Base-by-base conservation (phyloP, 805 yeast genomes). In the Tetrapisispora phaffii region DNA sequence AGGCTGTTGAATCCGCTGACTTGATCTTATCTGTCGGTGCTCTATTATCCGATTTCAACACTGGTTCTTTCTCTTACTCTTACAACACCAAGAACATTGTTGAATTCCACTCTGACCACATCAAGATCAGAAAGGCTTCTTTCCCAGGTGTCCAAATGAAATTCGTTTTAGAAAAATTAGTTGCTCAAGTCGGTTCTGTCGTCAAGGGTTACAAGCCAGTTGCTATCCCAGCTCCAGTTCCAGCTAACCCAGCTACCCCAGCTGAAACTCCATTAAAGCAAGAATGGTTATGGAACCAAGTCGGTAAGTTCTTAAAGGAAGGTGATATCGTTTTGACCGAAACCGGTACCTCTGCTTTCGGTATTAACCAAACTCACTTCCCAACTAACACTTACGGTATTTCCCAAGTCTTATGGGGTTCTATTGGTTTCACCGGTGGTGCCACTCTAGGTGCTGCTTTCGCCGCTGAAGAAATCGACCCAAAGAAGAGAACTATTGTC, bases 11-110 rank as follows among this genome's bases (percentile, higher is more conserved):
- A 65, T 62, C 74, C 36, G 73, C 89, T 36, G 95, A 85, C 67
- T 73, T 85, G 65, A 73, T 85, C 46, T 65, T 85, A 49, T 80
- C 90, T 29, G 75, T 85, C 55, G 95, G 95, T 66, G 89, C 88
- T 42, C 69, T 85, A 62, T 70, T 85, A 60, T 84, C 93, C 42
- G 95, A 85, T 67, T 86, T 82, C 78, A 85, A 85, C 75, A 85
- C 95, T 41, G 95, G 95, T 62, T 82, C 94, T 19, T 82, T 82
- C 72, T 78, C 87, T 32, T 82, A 82, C 69, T 74, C 81, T 46
- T 80, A 80, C 71, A 74, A 77, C 65, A 82, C 89, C 56, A 78
- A 75, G 66, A 81, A 82, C 69, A 75, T 82, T 58, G 76, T 82
- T 52, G 89, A 82, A 69, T 80, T 82, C 76, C 89, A 82, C 68